Base-by-base conservation (phyloP, 768 basidiomycete species). In the Boletus pseudo-olivaceus region DNA sequence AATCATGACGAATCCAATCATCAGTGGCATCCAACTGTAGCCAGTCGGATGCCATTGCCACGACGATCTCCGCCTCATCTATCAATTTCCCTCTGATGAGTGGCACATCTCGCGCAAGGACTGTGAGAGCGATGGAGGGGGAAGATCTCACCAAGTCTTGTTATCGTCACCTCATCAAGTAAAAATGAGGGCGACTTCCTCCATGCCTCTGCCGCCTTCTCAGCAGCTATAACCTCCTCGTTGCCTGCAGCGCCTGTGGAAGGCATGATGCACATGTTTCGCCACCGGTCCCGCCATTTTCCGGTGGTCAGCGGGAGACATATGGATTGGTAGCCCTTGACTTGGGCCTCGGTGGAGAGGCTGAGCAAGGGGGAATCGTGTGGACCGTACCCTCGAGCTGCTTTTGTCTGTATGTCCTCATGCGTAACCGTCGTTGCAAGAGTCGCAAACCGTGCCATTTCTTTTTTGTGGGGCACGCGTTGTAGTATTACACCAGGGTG, bases 1-100 rank as follows among this genome's bases (percentile, higher is more conserved):
- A 88, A 67, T 99, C 97, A 63, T 96, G 92, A 42, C 97, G 83
- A 50, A 98, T 86, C 79, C 95, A 93, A 63, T 93, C 92, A 71
- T 98, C 94, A 0, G 82, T 75, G 8, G 92, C 87, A 72, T 99
- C 97, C 37, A 99, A 77, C 69, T 97, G 93, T 4, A 99, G 78
- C 97, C 97, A 99, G 51, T 95, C 91, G 2, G 94, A 93, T 8
- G 90, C 78, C 68, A 97, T 81, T 5, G 78, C 87, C 14, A 90
- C 83, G 35, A 89, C 74, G 27, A 78, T 78, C 55, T 88, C 84
- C 10, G 84, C 82, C 63, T 93, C 89, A 69, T 90, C 90, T 92
- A 61, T 45, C 56, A 47, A 48, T 57, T 56, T 57, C 39, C 30
- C 39, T 38, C 20, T 45, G 19, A 45, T 66, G 34, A 60, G 55